Base-by-base conservation (phyloP, 306 rosid genomes). In the Dalbergia cochinchinensis region DNA sequence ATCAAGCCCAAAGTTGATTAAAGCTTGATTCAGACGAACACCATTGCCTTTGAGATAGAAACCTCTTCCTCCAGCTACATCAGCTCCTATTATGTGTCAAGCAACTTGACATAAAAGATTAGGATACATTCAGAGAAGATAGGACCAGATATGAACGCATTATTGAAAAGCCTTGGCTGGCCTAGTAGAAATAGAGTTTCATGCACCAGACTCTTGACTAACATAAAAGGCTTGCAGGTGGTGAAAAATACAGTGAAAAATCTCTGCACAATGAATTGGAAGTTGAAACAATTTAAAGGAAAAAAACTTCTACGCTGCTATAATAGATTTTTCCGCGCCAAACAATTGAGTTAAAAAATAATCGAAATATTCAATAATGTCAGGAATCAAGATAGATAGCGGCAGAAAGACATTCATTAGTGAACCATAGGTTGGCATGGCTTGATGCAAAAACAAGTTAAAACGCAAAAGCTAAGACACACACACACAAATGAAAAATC, bases 61-160 rank as follows among this genome's bases (percentile, higher is more conserved):
- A 68, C 99, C 99, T 91, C 99, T 91, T 66, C 91, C 98, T 71
- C 99, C 99, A 65, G 99, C 99, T 20, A 93, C 77, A 37, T 96
- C 94, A 73, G 98, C 74, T 71, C 99, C 99, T 95, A 79, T 79
- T 47, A 87, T 33, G 83, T 80, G 68, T 65, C 66, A 89, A 82
- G 35, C 63, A 82, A 55, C 41, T 12, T 45, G 73, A 66, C 26
- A 79, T 69, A 11, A 72, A 44, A 44, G 51, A 69, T 53, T 35
- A 81, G 77, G 15, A 22, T 75, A 69, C 22, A 73, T 18, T 41
- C 26, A 31, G 13, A 47, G 26, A 66, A 76, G 50, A 64, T n/a
- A 60, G 19, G 41, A n/a, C 6, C 41, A 77, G 4, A 70, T 65
- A 78, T 47, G 33, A 10, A 47, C 13, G 41, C 7, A 73, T 14